Percentiles rank a stretch among this genome's conserved stretches.
These are phyloP conservation scores for Ogataea dorogensis DNA, from an alignment of 805 yeast genomes.

Conservation along the genomic window DNA sequence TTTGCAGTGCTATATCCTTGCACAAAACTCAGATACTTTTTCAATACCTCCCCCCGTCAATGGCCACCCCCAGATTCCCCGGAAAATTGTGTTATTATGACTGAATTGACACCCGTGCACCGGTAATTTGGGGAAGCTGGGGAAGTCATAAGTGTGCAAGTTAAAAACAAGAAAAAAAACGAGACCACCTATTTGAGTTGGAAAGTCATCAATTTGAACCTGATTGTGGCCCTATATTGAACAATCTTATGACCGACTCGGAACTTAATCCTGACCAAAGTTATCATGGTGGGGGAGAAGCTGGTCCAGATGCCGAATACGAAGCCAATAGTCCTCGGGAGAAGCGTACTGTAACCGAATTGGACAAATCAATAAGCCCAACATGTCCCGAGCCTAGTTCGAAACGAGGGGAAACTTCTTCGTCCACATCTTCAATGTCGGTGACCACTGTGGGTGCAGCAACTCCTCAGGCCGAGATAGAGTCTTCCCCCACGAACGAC, in stretches of 20 bases:
- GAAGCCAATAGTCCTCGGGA: conserved; percentile 5
- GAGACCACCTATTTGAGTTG: background rate
- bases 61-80: conserved; percentile 6
- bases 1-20: too few relatives aligned
- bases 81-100: conserved; percentile 1
- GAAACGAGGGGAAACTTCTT: conserved; percentile 2
- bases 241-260: background rate
- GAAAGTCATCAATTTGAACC: background rate
- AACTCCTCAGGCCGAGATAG: conserved; percentile 1
- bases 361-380: conserved; percentile 1
- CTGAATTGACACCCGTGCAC: conserved; percentile 13
- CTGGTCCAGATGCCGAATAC: too few relatives aligned
- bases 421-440: conserved; percentile 10
- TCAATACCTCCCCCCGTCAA: too few relatives aligned
- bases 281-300: too few relatives aligned
- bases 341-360: conserved; percentile 1
- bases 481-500: conserved; percentile 1
- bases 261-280: too few relatives aligned
- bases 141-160: background rate
- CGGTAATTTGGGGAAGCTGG: conserved; percentile 9
- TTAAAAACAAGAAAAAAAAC: conserved; percentile 5
- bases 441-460: conserved; percentile 3
- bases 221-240: too few relatives aligned
- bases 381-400: background rate
- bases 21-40: too few relatives aligned